These are phyloP conservation scores for Aurifilum marmelostoma DNA, from an alignment of 2,329 filamentous ascomycete species.

Conservation along the genomic window DNA sequence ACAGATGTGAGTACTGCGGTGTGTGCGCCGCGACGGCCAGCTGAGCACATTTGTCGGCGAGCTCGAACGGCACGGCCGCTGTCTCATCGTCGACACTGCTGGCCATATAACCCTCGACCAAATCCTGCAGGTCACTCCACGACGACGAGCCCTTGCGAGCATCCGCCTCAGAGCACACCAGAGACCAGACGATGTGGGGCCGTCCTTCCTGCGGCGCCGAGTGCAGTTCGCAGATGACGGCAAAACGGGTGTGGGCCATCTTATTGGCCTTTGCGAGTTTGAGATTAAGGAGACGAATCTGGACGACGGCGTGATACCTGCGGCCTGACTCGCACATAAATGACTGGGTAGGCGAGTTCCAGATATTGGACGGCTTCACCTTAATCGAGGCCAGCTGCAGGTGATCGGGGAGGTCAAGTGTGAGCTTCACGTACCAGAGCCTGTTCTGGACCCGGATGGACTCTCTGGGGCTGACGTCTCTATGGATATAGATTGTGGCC, in stretches of 20 bases:
- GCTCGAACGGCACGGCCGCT: not conserved
- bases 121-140: not conserved
- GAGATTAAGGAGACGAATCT: not conserved
- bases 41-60: conserved; percentile 1
- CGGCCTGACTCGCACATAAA: conserved; percentile 7
- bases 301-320: conserved; percentile 10
- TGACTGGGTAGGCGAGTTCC: conserved; percentile 3
- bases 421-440: not conserved
- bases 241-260: not conserved
- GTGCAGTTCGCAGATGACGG: conserved; percentile 8
- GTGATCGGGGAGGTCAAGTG: not conserved
- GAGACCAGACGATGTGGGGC: conserved; percentile 3
- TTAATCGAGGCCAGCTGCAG: conserved; percentile 5
- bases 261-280: not conserved
- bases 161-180: conserved; percentile 2
- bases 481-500: not conserved
- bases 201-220: conserved; percentile 6
- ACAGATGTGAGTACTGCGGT: conserved; percentile 2
- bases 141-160: not conserved
- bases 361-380: conserved; percentile 9
- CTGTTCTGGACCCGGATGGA: conserved; percentile 2
- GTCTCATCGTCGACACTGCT: not conserved
- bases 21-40: not conserved
- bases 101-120: conserved; percentile 1
- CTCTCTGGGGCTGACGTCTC: conserved; percentile 3